phyloP scores from a whole-genome alignment of 2,329 filamentous ascomycete genomes.

The Fusarium dimerum region DNA sequence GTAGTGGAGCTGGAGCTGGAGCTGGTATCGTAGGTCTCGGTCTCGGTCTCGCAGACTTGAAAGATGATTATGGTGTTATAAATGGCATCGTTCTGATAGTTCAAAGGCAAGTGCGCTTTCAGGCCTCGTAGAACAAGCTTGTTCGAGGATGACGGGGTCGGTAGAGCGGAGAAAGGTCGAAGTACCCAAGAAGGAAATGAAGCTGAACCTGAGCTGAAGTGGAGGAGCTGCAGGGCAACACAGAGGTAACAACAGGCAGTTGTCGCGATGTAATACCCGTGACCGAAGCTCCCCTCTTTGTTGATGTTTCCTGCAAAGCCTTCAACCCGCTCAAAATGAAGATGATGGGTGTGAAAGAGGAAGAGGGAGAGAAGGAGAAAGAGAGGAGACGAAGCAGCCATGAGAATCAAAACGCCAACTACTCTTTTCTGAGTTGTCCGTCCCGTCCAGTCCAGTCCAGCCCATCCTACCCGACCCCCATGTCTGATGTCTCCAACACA shows the following conservation, averaged over 20 bases:
- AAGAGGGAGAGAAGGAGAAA: no score
- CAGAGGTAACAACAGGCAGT: neutral
- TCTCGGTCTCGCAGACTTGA: neutral
- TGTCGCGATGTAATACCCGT: neutral
- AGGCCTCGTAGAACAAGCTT: neutral
- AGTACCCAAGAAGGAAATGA: neutral
- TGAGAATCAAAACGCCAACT: neutral
- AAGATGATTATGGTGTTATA: neutral
- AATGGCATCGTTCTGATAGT: neutral
- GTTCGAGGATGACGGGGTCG: no score
- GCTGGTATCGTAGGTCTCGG: constrained; percentile 11
- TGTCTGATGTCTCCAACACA: no score
- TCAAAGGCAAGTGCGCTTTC: neutral
- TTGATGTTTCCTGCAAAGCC: no score
- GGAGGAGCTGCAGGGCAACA: neutral
- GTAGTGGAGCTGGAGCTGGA: constrained; percentile 5
- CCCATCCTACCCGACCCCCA: no score
- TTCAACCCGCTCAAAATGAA: neutral
- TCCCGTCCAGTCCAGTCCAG: no score
- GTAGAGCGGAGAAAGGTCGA: neutral
- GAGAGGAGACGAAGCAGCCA: neutral
- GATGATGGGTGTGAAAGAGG: neutral
- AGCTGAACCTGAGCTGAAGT: neutral
- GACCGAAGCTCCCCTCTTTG: neutral
- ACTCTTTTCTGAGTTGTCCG: neutral